Conservation (phyloP, 2,329 filamentous ascomycete genomes). For the Alternaria rosae region DNA sequence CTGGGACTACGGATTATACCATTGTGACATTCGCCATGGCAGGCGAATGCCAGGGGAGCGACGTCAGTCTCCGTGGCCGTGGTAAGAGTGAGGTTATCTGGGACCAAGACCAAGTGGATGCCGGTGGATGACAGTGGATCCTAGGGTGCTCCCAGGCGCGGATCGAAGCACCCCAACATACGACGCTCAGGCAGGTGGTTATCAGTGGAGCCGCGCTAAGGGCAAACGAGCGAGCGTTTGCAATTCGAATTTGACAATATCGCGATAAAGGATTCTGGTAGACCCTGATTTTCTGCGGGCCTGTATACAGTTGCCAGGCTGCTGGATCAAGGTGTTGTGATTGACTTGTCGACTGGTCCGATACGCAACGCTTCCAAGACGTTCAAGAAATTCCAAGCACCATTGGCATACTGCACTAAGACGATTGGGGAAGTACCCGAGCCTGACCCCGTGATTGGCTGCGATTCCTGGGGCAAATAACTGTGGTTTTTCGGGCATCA, state of each 20-base stretch:
- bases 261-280: conserved; percentile 13
- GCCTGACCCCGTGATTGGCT: not conserved
- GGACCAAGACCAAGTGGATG: conserved; percentile 9
- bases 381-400: conserved; percentile 12
- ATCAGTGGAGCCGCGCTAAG: conserved; percentile 27
- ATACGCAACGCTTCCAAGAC: conserved; percentile 5
- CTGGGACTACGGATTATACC: not conserved
- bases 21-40: not conserved
- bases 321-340: conserved; percentile 1
- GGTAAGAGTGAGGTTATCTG: conserved; percentile 3
- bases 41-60: conserved; percentile 1
- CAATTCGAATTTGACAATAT: conserved; percentile 13
- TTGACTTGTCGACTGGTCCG: not conserved
- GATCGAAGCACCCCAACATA: conserved; percentile 19
- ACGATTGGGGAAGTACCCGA: conserved; percentile 1
- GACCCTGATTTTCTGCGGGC: not conserved
- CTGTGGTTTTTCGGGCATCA: conserved; percentile 9
- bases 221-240: conserved; percentile 6
- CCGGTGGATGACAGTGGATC: conserved; percentile 5
- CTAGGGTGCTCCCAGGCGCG: conserved; percentile 7
- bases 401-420: not conserved
- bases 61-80: conserved; percentile 1
- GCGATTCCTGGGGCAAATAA: not conserved
- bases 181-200: conserved; percentile 18
- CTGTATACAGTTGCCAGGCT: conserved; percentile 4